These are phyloP conservation scores for Ceratocystis smalleyi DNA, from an alignment of 2,329 filamentous ascomycete species.

Conservation along the genomic window DNA sequence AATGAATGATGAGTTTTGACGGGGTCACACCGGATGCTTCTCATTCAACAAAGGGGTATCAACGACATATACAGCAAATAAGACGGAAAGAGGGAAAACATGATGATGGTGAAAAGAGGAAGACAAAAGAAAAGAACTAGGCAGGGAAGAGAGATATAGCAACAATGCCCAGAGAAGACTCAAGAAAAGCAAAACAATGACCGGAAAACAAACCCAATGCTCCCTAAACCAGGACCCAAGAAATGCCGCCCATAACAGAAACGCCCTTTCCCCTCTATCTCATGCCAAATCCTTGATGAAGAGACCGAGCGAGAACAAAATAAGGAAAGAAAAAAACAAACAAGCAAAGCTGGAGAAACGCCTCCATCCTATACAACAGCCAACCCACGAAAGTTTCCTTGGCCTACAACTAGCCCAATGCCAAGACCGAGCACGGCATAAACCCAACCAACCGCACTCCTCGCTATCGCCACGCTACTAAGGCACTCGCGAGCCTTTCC, in stretches of 20 bases:
- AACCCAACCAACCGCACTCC: background rate
- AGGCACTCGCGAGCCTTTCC: constrained; percentile 2
- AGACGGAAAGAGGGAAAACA: constrained; percentile 1
- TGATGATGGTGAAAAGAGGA: background rate
- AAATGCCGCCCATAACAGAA: background rate
- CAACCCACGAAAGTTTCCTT: background rate
- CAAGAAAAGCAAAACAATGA: constrained; percentile 3
- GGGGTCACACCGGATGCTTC: background rate
- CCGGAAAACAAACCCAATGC: background rate
- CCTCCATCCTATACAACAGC: background rate
- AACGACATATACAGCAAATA: constrained; percentile 6
- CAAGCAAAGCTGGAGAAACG: background rate
- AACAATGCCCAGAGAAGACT: background rate
- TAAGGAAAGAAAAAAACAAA: background rate
- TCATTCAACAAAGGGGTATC: constrained; percentile 14
- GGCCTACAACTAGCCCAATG: background rate
- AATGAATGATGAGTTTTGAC: too few species aligned
- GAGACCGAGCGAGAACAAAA: background rate
- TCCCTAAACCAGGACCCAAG: constrained; percentile 2
- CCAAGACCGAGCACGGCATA: background rate
- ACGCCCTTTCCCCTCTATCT: background rate
- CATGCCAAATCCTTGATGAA: background rate
- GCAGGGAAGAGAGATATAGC: background rate
- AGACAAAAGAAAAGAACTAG: background rate
- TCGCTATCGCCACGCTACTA: background rate